Evolutionary conservation across 208 protist species (phyloP).

Genomic region (Entamoeba histolytica): DNA sequence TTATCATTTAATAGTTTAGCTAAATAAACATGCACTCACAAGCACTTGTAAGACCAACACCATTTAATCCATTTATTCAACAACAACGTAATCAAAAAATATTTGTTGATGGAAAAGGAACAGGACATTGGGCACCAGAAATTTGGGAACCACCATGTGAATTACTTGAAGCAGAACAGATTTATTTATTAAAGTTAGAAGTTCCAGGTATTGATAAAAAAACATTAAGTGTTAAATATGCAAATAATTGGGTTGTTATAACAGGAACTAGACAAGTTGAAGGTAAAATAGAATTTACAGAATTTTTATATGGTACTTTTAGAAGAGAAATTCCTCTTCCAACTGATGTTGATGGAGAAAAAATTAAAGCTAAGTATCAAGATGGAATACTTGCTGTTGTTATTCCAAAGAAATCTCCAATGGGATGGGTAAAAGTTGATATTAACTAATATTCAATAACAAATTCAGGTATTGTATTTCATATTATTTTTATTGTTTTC

Average conservation of each 20-base stretch:
- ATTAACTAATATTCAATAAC: not conserved
- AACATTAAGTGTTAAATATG: not conserved
- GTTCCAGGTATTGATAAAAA: not conserved
- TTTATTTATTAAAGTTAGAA: not conserved
- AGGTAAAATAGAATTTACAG: not conserved
- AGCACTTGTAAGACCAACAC: not conserved
- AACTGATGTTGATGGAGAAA: not conserved
- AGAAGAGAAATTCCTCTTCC: not conserved
- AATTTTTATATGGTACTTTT: not conserved
- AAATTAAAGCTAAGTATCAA: not conserved
- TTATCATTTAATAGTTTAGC: too few species aligned
- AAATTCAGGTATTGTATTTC: too few species aligned
- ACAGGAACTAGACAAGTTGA: not conserved
- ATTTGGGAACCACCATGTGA: not conserved
- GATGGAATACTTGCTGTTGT: not conserved
- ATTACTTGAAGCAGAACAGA: not conserved
- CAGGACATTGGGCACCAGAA: not conserved
- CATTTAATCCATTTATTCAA: not conserved
- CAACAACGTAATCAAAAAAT: not conserved
- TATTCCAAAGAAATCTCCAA: not conserved
- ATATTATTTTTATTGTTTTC: too few species aligned
- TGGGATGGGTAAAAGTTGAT: not conserved
- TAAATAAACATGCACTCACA: too few species aligned
- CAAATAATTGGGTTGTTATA: not conserved
- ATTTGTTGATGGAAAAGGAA: not conserved